phyloP scores from a whole-genome alignment of 441 rosid species.

The Erodium trifolium region DNA sequence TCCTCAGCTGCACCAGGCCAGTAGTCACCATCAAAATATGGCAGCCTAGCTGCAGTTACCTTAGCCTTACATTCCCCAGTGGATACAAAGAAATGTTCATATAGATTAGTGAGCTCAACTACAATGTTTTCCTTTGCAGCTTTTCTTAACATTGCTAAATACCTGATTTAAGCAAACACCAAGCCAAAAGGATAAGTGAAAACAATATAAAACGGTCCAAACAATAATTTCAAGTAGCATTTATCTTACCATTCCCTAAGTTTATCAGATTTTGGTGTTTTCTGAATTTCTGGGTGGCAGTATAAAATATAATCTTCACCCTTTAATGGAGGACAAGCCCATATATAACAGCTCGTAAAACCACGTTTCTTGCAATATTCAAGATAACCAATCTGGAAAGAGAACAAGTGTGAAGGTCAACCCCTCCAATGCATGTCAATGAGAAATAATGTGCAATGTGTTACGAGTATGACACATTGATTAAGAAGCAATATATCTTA shows the following conservation, averaged over 20 bases:
- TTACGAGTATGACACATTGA: constrained; percentile 43
- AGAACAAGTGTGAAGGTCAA: constrained; percentile 12
- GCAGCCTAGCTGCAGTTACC: too few species aligned
- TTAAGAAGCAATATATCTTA: constrained; percentile 44
- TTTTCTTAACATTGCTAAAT: too few species aligned
- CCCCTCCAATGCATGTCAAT: constrained; percentile 11
- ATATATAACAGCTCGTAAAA: constrained; percentile 97
- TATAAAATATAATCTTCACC: constrained; percentile 99
- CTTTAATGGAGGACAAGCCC: constrained; percentile 99
- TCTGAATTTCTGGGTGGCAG: too few species aligned
- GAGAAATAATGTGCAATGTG: neutral
- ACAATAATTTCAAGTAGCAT: neutral
- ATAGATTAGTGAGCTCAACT: constrained; percentile 80
- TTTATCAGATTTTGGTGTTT: constrained; percentile 96
- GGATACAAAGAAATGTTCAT: constrained; percentile 84
- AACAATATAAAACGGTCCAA: constrained; percentile 5
- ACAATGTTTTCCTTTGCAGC: constrained; percentile 84
- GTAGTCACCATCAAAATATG: constrained; percentile 99
- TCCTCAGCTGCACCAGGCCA: constrained; percentile 99
- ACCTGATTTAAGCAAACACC: constrained; percentile 44
- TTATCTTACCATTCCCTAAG: constrained; percentile 85
- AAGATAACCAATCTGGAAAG: constrained; percentile 83
- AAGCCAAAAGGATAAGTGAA: constrained; percentile 14
- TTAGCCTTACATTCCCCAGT: constrained; percentile 83
- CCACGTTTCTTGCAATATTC: constrained; percentile 99